Conservation (phyloP, 768 basidiomycete species). For the Hericium erinaceus region DNA sequence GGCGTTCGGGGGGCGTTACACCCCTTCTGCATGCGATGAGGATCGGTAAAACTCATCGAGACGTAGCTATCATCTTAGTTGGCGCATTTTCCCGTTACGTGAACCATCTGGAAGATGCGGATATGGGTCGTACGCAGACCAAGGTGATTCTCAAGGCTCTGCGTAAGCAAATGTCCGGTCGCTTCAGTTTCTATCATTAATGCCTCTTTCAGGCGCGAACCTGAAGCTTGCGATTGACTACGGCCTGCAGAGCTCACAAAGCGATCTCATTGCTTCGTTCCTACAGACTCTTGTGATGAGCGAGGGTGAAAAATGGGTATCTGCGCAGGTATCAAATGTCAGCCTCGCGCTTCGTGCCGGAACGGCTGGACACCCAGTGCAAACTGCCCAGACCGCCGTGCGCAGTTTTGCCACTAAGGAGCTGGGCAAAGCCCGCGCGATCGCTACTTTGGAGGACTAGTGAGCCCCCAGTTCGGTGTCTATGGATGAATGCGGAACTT, state of each 20-base stretch:
- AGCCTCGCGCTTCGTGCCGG: conserved; percentile 62
- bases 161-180: conserved; percentile 35
- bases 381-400: conserved; percentile 65
- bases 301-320: conserved; percentile 90
- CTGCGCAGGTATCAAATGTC: conserved; percentile 56
- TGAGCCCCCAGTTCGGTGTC: conserved; percentile 27
- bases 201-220: conserved; percentile 29
- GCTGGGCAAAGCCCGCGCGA: conserved; percentile 65
- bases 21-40: conserved; percentile 89
- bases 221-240: conserved; percentile 90
- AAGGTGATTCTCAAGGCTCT: conserved; percentile 69
- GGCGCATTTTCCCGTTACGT: conserved; percentile 91
- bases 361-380: conserved; percentile 63
- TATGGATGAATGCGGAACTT: background rate
- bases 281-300: conserved; percentile 95
- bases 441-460: conserved; percentile 88
- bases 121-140: conserved; percentile 59
- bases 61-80: conserved; percentile 78
- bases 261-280: conserved; percentile 83
- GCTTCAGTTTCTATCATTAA: background rate
- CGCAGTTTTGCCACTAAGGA: conserved; percentile 83
- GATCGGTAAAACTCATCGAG: conserved; percentile 63
- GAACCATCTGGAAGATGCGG: conserved; percentile 78
- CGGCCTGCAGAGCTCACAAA: conserved; percentile 72
- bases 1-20: conserved; percentile 76